Evolutionary conservation across 108 stramenopile species (phyloP).

Genomic region (Cyclotella sp.): DNA sequence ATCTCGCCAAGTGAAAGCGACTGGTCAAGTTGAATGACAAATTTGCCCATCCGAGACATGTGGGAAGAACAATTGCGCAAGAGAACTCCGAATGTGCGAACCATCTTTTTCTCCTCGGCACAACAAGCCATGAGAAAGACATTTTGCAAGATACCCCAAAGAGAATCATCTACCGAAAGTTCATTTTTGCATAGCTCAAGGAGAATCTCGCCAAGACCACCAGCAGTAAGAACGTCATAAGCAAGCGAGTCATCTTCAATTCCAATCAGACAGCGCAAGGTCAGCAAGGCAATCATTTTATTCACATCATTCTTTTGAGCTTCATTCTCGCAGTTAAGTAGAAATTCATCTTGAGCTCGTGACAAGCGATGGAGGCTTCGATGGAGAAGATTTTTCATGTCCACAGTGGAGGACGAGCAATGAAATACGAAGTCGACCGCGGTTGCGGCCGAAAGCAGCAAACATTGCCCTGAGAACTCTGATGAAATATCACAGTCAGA

Average conservation of each 20-base stretch:
- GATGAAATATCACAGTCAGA: conserved; percentile 38
- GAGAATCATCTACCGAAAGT: background rate
- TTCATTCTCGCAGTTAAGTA: conserved; percentile 38
- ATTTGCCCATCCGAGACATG: conserved; percentile 22
- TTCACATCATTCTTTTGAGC: conserved; percentile 23
- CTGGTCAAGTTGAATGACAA: conserved; percentile 24
- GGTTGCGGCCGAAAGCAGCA: conserved; percentile 47
- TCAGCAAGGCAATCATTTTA: conserved; percentile 36
- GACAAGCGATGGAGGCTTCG: conserved; percentile 40
- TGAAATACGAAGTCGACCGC: conserved; percentile 33
- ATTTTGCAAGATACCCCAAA: conserved; percentile 14
- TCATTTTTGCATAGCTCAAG: conserved; percentile 22
- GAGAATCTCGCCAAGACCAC: conserved; percentile 24
- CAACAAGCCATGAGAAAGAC: conserved; percentile 24
- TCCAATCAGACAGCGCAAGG: conserved; percentile 47
- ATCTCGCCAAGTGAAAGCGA: conserved; percentile 37
- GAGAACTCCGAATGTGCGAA: conserved; percentile 25
- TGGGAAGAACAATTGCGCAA: conserved; percentile 10
- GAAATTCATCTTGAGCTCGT: conserved; percentile 45
- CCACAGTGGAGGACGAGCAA: background rate
- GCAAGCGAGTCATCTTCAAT: conserved; percentile 45
- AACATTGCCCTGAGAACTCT: conserved; percentile 54
- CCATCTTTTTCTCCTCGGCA: conserved; percentile 38
- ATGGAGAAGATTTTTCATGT: conserved; percentile 20
- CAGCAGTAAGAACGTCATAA: conserved; percentile 4